phyloP scores from a whole-genome alignment of 257 asterid genomes.

The Paraleonurus japonicus region DNA sequence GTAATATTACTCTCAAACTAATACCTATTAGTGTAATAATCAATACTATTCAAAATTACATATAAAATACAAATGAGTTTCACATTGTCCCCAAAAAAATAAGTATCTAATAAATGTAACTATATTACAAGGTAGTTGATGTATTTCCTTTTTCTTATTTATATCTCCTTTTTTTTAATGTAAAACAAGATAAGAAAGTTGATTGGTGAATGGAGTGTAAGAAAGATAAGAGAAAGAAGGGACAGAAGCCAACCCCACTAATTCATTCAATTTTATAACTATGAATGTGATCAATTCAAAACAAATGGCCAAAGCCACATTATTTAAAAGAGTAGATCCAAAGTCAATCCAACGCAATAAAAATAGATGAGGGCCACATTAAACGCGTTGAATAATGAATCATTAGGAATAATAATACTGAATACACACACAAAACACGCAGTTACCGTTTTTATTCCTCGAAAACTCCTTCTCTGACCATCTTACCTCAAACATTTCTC shows the following conservation, averaged over 20 bases:
- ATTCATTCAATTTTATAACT: background rate
- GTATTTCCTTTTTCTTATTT: background rate
- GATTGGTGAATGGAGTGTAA: conserved; percentile 8
- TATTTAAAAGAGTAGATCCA: conserved; percentile 10
- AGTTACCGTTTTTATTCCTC: conserved; percentile 14
- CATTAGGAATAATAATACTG: no score
- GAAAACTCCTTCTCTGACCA: conserved; percentile 20
- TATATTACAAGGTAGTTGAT: no score
- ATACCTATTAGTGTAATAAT: no score
- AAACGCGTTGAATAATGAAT: conserved; percentile 45
- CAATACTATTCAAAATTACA: no score
- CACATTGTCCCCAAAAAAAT: no score
- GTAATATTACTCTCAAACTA: no score
- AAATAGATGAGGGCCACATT: conserved; percentile 31
- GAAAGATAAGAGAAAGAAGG: conserved; percentile 10
- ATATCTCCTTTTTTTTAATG: background rate
- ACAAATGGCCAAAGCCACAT: background rate
- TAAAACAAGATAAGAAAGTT: background rate
- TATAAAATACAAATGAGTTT: no score
- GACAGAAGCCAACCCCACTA: conserved; percentile 29
- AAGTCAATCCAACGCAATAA: conserved; percentile 29
- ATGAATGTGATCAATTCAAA: conserved; percentile 13
- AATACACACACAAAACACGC: conserved; percentile 14
- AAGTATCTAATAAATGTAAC: no score
- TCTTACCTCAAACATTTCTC: conserved; percentile 19